Base-by-base conservation (phyloP, 192 early-diverging fungal species). In the Gigaspora rosea region DNA sequence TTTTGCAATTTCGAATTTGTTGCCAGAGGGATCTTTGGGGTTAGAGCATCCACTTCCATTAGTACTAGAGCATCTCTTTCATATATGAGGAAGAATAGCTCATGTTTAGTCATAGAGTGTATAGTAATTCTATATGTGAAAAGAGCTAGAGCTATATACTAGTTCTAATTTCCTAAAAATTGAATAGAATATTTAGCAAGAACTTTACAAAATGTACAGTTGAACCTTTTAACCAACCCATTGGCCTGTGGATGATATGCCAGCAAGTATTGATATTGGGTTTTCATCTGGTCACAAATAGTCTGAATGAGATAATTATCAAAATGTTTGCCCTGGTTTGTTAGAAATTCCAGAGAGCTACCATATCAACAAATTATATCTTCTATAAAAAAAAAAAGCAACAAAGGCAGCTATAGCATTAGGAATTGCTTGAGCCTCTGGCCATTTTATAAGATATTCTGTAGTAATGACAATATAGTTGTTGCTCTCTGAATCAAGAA, bases 371-470 rank as follows among this genome's bases (percentile, higher is more conserved):
- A 16, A 10, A 79, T 54, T 3, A 79, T 76, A 2, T 78, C 73
- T 16, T 78, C 13, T 8, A 47, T 46, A n/a, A 0, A 78, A 46
- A 47, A 79, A 79, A 9, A 46, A 18, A 12, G 36, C 36, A 8
- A 79, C 78, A 8, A 18, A 22, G 6, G 3, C 3, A 0, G 12
- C 73, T 4, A 13, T 62, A 35, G 77, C 77, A 33, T 10, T 78
- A 4, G 6, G 0, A 1, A 79, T 4, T 2, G 78, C 36, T 4
- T 27, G 8, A 1, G 78, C 75, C 32, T 68, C 32, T 32, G 75
- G 16, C 78, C 51, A 79, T 16, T 47, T 49, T 3, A 74, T 79
- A 22, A 76, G 63, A 58, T 76, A 79, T 10, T 79, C 78, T 3
- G 69, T 61, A 4, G 61, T 33, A 10, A 79, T 76, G 27, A 79